These are phyloP conservation scores for Mucor irregularis DNA, from an alignment of 371 early-diverging fungal species.

Conservation along the genomic window DNA sequence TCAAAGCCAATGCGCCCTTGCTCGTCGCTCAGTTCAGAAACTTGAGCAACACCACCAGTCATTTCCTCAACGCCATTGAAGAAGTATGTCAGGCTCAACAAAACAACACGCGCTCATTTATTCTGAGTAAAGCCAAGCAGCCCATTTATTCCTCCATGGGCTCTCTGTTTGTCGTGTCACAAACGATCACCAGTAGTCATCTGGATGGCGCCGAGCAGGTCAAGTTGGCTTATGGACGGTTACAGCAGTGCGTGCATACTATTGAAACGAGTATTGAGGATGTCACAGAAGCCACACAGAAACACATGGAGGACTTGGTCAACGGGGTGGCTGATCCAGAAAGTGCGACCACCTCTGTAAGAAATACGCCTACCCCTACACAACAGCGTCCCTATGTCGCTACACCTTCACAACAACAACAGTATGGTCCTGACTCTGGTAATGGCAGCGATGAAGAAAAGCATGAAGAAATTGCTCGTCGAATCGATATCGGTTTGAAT, in stretches of 20 bases:
- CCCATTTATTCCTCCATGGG: slow-evolving; percentile 71
- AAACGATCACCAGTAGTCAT: slow-evolving; percentile 56
- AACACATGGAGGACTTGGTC: slow-evolving; percentile 4
- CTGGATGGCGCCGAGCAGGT: slow-evolving; percentile 17
- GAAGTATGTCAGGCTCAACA: slow-evolving; percentile 17
- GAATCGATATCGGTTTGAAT: slow-evolving; percentile 7
- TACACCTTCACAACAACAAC: neutral
- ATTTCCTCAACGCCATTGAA: slow-evolving; percentile 42
- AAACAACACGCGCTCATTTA: neutral
- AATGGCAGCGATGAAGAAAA: slow-evolving; percentile 8
- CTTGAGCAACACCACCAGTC: slow-evolving; percentile 46
- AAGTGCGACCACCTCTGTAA: neutral
- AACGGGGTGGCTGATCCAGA: neutral
- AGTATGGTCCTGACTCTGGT: neutral
- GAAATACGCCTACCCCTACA: slow-evolving; percentile 17
- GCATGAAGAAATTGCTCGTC: slow-evolving; percentile 3
- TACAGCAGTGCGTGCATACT: slow-evolving; percentile 15
- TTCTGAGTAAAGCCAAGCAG: slow-evolving; percentile 62
- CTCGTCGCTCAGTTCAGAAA: slow-evolving; percentile 59
- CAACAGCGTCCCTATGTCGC: neutral
- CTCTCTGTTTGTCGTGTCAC: slow-evolving; percentile 65
- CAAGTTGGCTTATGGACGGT: slow-evolving; percentile 13
- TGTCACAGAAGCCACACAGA: slow-evolving; percentile 7
- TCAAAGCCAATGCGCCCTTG: slow-evolving; percentile 57
- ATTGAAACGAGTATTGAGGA: slow-evolving; percentile 16